Evolutionary conservation across 352 stramenopile species (phyloP).

Genomic region (Phytophthora pluvialis): DNA sequence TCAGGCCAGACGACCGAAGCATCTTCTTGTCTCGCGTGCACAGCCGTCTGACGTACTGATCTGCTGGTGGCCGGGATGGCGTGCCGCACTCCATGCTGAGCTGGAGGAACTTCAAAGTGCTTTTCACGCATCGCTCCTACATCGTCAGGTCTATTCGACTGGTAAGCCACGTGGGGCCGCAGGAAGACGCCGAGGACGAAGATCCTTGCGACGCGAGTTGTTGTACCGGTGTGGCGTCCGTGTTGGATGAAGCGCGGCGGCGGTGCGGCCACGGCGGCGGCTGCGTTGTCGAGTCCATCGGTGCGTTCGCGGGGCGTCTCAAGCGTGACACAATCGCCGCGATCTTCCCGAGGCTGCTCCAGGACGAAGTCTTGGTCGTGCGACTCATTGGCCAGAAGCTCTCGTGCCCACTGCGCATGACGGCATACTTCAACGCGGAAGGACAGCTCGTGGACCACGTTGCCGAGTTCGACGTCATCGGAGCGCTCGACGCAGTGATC

Average conservation of each 20-base stretch:
- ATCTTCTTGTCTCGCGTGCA: neutral
- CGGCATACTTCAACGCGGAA: neutral
- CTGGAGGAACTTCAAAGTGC: neutral
- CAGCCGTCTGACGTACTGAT: neutral
- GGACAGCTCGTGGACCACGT: neutral
- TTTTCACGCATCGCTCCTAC: neutral
- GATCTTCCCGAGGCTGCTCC: slow-evolving; percentile 6
- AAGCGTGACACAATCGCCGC: slow-evolving; percentile 13
- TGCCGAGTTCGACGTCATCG: neutral
- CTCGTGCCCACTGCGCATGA: neutral
- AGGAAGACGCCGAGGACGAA: no score
- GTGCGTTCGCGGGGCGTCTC: slow-evolving; percentile 20
- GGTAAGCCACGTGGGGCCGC: neutral
- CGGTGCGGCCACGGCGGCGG: neutral
- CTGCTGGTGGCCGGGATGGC: neutral
- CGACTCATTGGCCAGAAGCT: neutral
- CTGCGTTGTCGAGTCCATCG: slow-evolving; percentile 25
- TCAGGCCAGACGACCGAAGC: neutral
- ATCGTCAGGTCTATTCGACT: neutral
- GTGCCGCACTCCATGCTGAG: neutral
- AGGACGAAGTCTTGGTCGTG: neutral
- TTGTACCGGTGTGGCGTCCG: no score
- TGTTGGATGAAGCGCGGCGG: no score
- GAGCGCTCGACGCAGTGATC: neutral
- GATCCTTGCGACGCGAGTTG: no score